Base-by-base conservation (phyloP, 202 grass and related monocot species). In the Miscanthus sacchariflorus region DNA sequence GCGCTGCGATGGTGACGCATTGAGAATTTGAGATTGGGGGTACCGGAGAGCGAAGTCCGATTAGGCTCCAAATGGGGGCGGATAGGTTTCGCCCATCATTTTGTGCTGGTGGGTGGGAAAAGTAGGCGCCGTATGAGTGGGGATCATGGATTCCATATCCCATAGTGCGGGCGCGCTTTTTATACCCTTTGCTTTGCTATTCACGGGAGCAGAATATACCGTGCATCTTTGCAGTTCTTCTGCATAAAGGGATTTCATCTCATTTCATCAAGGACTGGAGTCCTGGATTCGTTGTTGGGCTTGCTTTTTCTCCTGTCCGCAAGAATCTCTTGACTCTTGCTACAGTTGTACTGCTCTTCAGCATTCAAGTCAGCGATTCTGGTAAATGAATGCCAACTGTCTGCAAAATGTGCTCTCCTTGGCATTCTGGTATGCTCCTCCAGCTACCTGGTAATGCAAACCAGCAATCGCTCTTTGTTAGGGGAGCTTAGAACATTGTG, bases 201-300 rank as follows among this genome's bases (percentile, higher is more conserved):
- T 6, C 81, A 77, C 59, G 39, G n/a, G 49, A 43, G 23, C 21
- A 15, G 79, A 54, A 75, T 77, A 68, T 91, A 71, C 72, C 36
- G 12, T 63, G 83, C 9, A 86, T 83, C 74, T 76, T 85, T 81
- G 38, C 82, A 28, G 7, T 83, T 79, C 35, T 35, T 85, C 11
- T 12, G 24, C 23, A 45, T 38, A 66, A 10, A 27, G 36, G 63
- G 54, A 72, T 88, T 81, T 83, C 5, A 43, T 49, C 7, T 35
- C 68, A 81, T 85, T 85, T 56, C 64, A 72, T 70, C 3, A 50
- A 76, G 38, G 21, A 70, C 49, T 74, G 50, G 1, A 24, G 49
- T 21, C 7, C 15, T 58, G 33, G 52, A 40, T 13, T 30, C 18
- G 27, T 35, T 79, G 54, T 1, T 27, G 69, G 12, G 38, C 10